Evolutionary conservation across 148 eudicot genomes (phyloP), one percentile per base, ranked within the genome.

Genomic region (Hydrangea macrophylla): DNA sequence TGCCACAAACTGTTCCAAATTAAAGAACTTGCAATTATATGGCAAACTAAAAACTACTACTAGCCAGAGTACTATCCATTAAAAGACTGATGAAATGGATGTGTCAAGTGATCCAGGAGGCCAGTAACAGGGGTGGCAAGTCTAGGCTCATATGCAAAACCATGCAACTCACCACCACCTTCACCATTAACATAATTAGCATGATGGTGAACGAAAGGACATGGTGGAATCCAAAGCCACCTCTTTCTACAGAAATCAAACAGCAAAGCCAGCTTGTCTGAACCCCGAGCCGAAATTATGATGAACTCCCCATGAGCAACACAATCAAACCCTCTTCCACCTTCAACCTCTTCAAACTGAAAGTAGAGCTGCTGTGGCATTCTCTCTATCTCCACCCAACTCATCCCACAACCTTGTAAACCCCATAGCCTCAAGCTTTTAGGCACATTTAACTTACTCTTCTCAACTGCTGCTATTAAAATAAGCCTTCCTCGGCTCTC

Each of bases 391-490:
- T 94, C 99, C 31, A 80, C 89, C 99, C 99, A 94, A 40, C 78
- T 76, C 0, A 80, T 76, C 71, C 96, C 91, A 36, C 93, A 82
- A 5, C 62, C 63, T 39, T 92, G 96, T 20, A 94, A 76, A 26
- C 75, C 73, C 99, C 99, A 94, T 20, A 91, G 48, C 59, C 99
- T 58, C 25, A 90, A 62, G 68, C 99, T 94, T 10, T 75, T 78
- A 0, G 99, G 99, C 25, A 94, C 93, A 55, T 87, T 94, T 0
- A 94, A 87, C 77, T 94, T 94, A 67, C 93, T 88, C 76, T 94
- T 94, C 70, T 94, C 97, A 12, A 94, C 97, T 0, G 90, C 91
- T 0, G 97, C 97, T 0, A 91, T 79, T 7, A 94, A 51, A 1
- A 91, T 58, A n/a, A 91, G 65, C 76, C 72, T 84, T 24, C 83